Conservation (phyloP, 306 rosid species). For the Prunus mume region DNA sequence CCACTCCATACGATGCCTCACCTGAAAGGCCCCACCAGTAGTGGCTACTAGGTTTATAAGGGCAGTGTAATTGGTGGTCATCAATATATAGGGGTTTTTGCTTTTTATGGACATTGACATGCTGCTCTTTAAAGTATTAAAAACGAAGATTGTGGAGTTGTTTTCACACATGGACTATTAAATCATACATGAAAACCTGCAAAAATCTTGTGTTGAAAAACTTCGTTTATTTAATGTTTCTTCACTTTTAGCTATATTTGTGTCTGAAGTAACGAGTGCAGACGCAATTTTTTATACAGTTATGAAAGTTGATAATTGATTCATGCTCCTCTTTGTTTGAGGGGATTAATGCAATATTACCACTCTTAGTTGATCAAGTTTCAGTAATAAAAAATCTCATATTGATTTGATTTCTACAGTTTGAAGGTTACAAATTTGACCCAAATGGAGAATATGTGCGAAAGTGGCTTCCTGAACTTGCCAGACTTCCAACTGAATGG, state of each 20-base stretch:
- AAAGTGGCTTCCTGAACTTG: conserved; percentile 92
- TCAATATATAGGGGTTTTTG: background rate
- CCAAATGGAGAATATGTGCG: conserved; percentile 89
- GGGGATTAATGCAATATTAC: background rate
- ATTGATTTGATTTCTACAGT: conserved; percentile 41
- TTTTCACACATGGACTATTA: background rate
- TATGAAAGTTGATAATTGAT: conserved; percentile 4
- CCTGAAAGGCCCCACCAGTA: background rate
- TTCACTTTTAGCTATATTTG: background rate
- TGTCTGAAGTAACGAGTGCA: background rate
- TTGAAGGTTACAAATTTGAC: conserved; percentile 82
- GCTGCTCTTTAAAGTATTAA: conserved; percentile 1
- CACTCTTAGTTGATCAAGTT: background rate
- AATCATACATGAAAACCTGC: background rate
- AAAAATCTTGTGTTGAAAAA: background rate
- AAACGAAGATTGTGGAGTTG: background rate
- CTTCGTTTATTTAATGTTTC: background rate
- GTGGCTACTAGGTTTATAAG: background rate
- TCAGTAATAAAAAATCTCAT: background rate
- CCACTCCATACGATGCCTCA: background rate
- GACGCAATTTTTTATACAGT: background rate
- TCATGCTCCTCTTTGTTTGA: background rate
- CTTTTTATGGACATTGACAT: background rate
- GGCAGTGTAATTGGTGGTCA: background rate
- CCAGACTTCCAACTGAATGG: conserved; percentile 91